Base-by-base conservation (phyloP, 768 basidiomycete species). In the Melanogaster broomeanus region DNA sequence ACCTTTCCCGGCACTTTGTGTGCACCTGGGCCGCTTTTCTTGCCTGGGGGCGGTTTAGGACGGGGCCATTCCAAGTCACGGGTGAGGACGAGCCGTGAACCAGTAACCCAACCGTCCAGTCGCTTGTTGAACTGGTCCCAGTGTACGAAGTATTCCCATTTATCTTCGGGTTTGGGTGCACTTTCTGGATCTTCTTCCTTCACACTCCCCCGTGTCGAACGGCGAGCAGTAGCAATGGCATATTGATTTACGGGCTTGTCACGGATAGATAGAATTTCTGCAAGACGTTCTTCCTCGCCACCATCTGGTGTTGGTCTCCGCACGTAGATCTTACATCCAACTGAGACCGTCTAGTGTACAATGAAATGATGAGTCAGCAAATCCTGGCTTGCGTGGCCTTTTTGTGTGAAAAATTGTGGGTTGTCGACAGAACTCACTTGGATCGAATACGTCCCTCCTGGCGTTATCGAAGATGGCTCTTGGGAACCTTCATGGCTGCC, bases 101-200 rank as follows among this genome's bases (percentile, higher is more conserved):
- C 92, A 13, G 88, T 74, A 21, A 99, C 88, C 97, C 97, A 99
- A 48, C 97, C 97, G 66, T 99, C 97, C 35, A 98, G 77, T 56
- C 97, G 94, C 70, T 99, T 99, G 77, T 99, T 99, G 80, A 98
- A 98, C 58, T 92, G 85, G 61, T 98, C 93, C 87, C 96, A 99
- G 65, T 99, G 97, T 18, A 98, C 93, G 64, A 98, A 99, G 76
- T 85, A 98, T 69, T 98, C 95, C 69, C 83, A 81, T 61, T 88
- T 85, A 67, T 93, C 91, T 62, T 87, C 87, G 9, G 83, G 80
- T 51, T 80, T 80, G 34, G n/a, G n/a, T n/a, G n/a, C n/a, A n/a
- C 74, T 59, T 19, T 79, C 77, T 39, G 81, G 77, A 44, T 79
- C 76, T 45, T 79, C 76, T 55, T 76, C 75, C 35, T 72, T 72